Base-by-base conservation (phyloP, 2,329 filamentous ascomycete genomes). In the Leptodontidium sp. region DNA sequence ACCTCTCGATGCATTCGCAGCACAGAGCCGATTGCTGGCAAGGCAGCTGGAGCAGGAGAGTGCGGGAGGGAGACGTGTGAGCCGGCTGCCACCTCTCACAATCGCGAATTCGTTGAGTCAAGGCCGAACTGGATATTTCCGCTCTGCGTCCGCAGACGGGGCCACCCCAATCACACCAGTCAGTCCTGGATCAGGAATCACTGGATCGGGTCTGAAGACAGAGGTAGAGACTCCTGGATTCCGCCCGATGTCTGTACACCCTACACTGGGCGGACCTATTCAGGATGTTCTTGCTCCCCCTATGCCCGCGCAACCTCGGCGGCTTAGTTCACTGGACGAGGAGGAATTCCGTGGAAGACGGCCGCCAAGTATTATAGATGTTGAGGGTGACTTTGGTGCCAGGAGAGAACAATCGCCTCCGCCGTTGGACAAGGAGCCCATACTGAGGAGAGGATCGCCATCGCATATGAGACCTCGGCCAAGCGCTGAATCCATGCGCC, bases 1-100 rank as follows among this genome's bases (percentile, higher is more conserved):
- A 8, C 96, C 96, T 12, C 87, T 99, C 72, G 96, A 99, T 85
- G 95, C 95, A 59, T 97, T 99, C 78, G 95, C 95, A 26, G 86
- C 95, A 71, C 95, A 98, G 78, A 97, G 94, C 75, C 91, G 95
- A 68, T 83, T 97, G 75, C 87, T 99, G 63, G 94, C 94, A 49
- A 92, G 89, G 81, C 92, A 97, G 80, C 88, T 99, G 70, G 91
- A 97, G 52, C 91, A 96, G 74, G 90, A 88, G 72, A 87, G 88
- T 69, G 90, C 88, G 77, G 87, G 88, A 71, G 94, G 93, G 61
- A 89, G 90, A 72, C 88, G 94, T 68, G 87, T 98, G 81, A 98
- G 94, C 81, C 88, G 95, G 52, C 83, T 98, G 53, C 93, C 94
- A 2, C 93, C 94, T 7, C 84, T 94, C 68, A 93, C 93, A 24